phyloP scores from a whole-genome alignment of 2,329 filamentous ascomycete genomes.

The Xylariaceae sp. region DNA sequence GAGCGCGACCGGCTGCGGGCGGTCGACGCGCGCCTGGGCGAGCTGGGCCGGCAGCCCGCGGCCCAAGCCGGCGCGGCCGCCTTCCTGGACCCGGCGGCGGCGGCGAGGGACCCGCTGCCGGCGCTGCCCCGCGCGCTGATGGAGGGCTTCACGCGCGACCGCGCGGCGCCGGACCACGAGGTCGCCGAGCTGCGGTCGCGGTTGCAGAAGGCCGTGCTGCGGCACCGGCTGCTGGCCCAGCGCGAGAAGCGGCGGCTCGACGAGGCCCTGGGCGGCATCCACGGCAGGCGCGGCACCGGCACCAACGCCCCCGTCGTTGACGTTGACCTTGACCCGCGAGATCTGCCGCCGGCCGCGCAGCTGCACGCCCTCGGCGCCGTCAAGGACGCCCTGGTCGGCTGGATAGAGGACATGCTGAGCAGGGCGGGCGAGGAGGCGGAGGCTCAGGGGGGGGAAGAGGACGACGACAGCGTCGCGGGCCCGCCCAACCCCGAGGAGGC shows the following conservation, averaged over 20 bases:
- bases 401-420: conserved; percentile 56
- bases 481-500: no score
- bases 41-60: conserved; percentile 44
- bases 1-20: conserved; percentile 43
- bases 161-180: conserved; percentile 30
- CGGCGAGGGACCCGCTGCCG: conserved; percentile 42
- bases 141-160: conserved; percentile 39
- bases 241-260: conserved; percentile 49
- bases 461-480: no score
- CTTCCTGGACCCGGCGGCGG: conserved; percentile 41
- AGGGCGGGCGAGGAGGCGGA: conserved; percentile 36
- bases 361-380: conserved; percentile 47
- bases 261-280: conserved; percentile 34
- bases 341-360: conserved; percentile 31
- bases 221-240: conserved; percentile 48
- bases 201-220: conserved; percentile 51
- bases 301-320: no score
- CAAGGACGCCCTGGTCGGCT: conserved; percentile 53
- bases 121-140: conserved; percentile 45
- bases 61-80: conserved; percentile 38
- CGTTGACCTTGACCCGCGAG: conserved; percentile 28
- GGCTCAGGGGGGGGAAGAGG: conserved; percentile 26
- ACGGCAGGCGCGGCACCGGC: no score
- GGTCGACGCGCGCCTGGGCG: conserved; percentile 43
- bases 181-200: conserved; percentile 40